A percentile compares a stretch with the other conserved stretches of the same genome.
Evolutionary conservation across 2,329 filamentous ascomycete species (phyloP).

Genomic region (Sodiomyces alkalinus): DNA sequence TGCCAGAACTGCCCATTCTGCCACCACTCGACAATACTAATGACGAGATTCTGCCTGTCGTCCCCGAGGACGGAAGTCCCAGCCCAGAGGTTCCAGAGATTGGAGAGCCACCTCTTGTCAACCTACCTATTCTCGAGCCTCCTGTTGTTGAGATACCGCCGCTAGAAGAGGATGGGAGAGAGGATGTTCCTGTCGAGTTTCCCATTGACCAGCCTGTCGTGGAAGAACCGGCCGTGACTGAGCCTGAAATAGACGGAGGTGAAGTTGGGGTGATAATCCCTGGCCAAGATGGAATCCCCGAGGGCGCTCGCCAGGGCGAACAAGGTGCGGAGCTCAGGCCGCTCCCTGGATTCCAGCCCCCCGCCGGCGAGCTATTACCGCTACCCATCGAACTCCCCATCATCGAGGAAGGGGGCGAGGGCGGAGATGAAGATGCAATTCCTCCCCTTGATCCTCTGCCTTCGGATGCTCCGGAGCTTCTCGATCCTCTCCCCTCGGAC

Average conservation of each 20-base stretch:
- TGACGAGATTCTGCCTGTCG: no score
- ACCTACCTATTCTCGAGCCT: neutral
- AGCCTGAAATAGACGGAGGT: no score
- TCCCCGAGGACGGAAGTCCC: no score
- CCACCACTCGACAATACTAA: no score
- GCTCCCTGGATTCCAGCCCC: neutral
- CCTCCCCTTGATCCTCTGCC: no score
- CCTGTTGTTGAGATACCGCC: neutral
- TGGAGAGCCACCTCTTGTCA: neutral
- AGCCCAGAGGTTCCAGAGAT: neutral
- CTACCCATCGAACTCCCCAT: neutral
- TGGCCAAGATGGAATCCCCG: constrained; percentile 1
- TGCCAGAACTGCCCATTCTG: no score
- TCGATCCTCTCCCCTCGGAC: no score
- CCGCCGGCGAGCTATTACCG: neutral
- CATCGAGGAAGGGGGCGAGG: neutral
- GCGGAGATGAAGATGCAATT: no score
- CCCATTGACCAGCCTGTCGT: neutral
- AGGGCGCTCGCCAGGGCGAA: neutral
- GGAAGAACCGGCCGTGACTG: neutral
- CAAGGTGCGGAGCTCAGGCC: constrained; percentile 2
- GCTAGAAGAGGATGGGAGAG: no score
- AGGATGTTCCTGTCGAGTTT: neutral
- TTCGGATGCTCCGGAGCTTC: no score
- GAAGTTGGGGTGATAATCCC: no score